Base-by-base conservation (phyloP, 345 rosid species). In the Conringia planisiliqua region DNA sequence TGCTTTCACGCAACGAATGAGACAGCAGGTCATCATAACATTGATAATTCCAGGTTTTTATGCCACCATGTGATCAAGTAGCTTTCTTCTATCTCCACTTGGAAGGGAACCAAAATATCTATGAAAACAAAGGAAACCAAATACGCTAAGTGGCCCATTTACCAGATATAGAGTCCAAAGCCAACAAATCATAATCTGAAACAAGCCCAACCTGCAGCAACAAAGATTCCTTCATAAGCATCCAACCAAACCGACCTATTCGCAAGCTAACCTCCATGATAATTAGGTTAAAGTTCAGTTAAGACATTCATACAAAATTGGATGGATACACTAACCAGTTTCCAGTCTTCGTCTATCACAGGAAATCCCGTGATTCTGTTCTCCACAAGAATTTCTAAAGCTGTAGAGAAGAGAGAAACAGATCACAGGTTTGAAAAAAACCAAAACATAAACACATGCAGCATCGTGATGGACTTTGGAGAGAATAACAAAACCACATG, bases 81-180 rank as follows among this genome's bases (percentile, higher is more conserved):
- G 51, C 80, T 56, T 48, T 56, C 62, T 18, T 63, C 12, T 55
- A 69, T 30, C 69, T 38, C 66, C 43, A 36, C 70, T 64, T 63
- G 24, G 24, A 35, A 47, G 33, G 27, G 59, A 55, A 60, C 20
- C 20, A 3, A 14, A 62, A 70, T 22, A 55, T 13, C 66, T 63
- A 14, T 63, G 39, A 62, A 64, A 71, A 58, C 44, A 71, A 48
- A 36, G 60, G 54, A 46, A 70, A 71, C 29, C 55, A 64, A 57
- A 48, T 36, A 38, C 20, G 54, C 3, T 10, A 46, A 65, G 55
- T 71, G 66, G 75, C 70, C 64, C 73, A 60, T 48, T 70, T 85
- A 90, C 97, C 97, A 75, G 91, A 89, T 84, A 93, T 84, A 61
- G 97, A 91, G 82, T 94, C 98, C 89, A 94, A 77, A 26, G 96